These are phyloP conservation scores for Amauroascus verrucosus DNA, from an alignment of 2,329 filamentous ascomycete genomes.

Conservation along the genomic window DNA sequence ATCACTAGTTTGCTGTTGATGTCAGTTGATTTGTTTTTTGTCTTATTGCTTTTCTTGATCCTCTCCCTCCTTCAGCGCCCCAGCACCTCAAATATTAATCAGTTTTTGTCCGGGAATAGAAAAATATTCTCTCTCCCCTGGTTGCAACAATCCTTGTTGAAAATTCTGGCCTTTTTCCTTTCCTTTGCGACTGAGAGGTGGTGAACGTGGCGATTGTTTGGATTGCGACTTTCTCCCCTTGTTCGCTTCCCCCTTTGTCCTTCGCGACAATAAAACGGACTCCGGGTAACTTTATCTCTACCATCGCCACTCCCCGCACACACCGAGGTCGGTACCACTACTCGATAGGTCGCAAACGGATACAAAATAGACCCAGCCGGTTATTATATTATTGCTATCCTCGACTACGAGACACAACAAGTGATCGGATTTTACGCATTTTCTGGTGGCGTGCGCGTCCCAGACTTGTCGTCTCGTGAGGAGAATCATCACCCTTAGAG, in stretches of 20 bases:
- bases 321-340: slow-evolving; percentile 12
- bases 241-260: slow-evolving; percentile 7
- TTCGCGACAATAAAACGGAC: slow-evolving; percentile 7
- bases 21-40: slow-evolving; percentile 5
- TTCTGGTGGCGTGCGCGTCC: slow-evolving; percentile 1
- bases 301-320: slow-evolving; percentile 14
- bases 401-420: background rate
- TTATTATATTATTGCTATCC: background rate
- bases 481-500: background rate
- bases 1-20: slow-evolving; percentile 7
- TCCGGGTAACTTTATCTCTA: slow-evolving; percentile 12
- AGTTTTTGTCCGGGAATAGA: background rate
- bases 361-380: background rate
- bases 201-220: slow-evolving; percentile 5
- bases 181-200: background rate
- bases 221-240: slow-evolving; percentile 1
- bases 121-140: background rate
- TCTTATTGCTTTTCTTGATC: background rate
- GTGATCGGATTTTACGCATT: background rate
- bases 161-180: background rate
- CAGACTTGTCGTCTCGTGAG: background rate
- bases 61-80: background rate
- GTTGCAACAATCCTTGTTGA: background rate
- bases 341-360: slow-evolving; percentile 15
- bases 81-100: background rate